Evolutionary conservation across 768 basidiomycete species (phyloP), one percentile per base, ranked within the genome.

Genomic region (Hericium erinaceus): DNA sequence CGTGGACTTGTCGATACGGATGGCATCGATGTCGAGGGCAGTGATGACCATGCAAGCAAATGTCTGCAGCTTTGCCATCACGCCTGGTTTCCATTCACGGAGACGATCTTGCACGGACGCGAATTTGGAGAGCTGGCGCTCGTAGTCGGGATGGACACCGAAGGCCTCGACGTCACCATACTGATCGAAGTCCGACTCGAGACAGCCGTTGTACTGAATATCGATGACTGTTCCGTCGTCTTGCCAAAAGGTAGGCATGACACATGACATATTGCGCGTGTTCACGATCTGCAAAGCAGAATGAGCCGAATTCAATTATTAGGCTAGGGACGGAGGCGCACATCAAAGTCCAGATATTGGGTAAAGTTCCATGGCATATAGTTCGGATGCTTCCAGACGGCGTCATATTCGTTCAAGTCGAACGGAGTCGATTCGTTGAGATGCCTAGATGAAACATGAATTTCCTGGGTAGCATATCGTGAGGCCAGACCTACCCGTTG

Each of bases 111-210:
- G 94, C 3, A 95, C 94, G 57, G 93, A 95, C 39, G 94, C 92
- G 70, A 95, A 95, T 68, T 97, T 97, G 63, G 92, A 83, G 20
- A 97, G 75, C 69, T 97, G 89, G 78, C 94, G 93, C 67, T 95
- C 82, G 89, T 84, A 93, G 73, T 92, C 87, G 48, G 89, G 90
- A 72, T 92, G 89, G 33, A 97, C 93, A 85, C 94, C 94, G 68
- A 95, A 95, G 61, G 94, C 94, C 70, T 97, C 94, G 83, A 92
- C 92, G 73, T 97, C 94, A 61, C 94, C 94, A 64, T 89, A 97
- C 60, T 95, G 93, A 71, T 97, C 94, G 64, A 95, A 95, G 60
- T 94, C 92, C 16, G 90, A 93, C 13, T 72, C 68, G 61, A 85
- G 75, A 70, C 94, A 97, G 18, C 93, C 93, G 52, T 78, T 72